Evolutionary conservation across 2,329 filamentous ascomycete species (phyloP).

Genomic region (Periglandula ipomoeae): DNA sequence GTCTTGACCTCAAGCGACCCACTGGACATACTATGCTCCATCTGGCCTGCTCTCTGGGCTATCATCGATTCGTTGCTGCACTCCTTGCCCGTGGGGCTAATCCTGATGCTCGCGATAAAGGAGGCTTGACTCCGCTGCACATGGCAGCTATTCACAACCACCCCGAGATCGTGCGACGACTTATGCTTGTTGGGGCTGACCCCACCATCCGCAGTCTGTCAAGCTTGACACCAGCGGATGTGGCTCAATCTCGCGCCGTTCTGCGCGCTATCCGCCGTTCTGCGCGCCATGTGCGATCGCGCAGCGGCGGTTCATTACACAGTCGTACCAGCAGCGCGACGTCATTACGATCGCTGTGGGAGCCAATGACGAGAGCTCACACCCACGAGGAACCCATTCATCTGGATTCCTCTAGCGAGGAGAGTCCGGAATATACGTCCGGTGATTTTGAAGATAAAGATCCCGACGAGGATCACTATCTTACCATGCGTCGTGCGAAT

Average conservation of each 20-base stretch:
- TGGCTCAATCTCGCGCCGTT: conserved; percentile 57
- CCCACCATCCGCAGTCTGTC: conserved; percentile 59
- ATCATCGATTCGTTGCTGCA: conserved; percentile 66
- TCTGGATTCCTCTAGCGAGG: conserved; percentile 29
- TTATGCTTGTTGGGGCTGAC: conserved; percentile 66
- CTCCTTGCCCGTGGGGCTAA: conserved; percentile 71
- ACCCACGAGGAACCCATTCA: conserved; percentile 27
- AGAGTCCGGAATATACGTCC: conserved; percentile 37
- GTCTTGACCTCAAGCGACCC: conserved; percentile 53
- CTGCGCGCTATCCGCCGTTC: conserved; percentile 53
- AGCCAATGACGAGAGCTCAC: conserved; percentile 33
- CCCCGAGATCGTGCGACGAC: conserved; percentile 63
- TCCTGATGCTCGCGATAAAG: conserved; percentile 64
- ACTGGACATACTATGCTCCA: conserved; percentile 78
- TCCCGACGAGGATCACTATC: conserved; percentile 26
- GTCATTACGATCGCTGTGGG: conserved; percentile 60
- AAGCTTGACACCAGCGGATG: conserved; percentile 61
- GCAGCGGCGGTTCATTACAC: conserved; percentile 51
- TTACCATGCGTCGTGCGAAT: conserved; percentile 27
- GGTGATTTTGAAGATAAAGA: conserved; percentile 34
- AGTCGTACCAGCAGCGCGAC: conserved; percentile 58
- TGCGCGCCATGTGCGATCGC: conserved; percentile 54
- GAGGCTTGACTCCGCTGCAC: conserved; percentile 75
- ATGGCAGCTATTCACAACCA: conserved; percentile 71
- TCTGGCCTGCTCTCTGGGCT: conserved; percentile 64